Evolutionary conservation across 2,329 filamentous ascomycete genomes (phyloP).

Genomic region (Arthrobotrys sphaeroides): DNA sequence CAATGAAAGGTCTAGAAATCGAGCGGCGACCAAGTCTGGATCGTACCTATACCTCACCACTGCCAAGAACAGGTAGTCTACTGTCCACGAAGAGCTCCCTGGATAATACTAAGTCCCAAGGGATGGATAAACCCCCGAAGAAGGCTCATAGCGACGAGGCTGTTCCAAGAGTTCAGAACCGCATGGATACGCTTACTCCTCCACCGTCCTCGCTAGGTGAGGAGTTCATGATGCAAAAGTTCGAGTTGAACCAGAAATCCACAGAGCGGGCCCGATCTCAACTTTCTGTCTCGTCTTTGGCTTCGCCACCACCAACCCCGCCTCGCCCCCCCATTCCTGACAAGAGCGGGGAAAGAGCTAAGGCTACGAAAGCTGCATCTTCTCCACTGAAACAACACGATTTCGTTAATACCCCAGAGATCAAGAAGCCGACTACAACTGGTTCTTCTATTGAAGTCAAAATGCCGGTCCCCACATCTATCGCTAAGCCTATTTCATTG

Average conservation of each 20-base stretch:
- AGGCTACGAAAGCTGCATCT: slow-evolving; percentile 26
- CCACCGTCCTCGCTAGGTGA: slow-evolving; percentile 44
- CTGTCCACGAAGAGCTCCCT: slow-evolving; percentile 35
- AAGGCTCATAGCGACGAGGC: slow-evolving; percentile 49
- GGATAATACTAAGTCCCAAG: slow-evolving; percentile 23
- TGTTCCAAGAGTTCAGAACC: slow-evolving; percentile 44
- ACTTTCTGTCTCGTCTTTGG: slow-evolving; percentile 48
- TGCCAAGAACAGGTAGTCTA: slow-evolving; percentile 36
- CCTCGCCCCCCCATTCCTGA: slow-evolving; percentile 49
- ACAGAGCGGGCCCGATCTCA: slow-evolving; percentile 50
- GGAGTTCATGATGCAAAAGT: slow-evolving; percentile 52
- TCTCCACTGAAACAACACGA: slow-evolving; percentile 36
- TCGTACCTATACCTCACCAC: slow-evolving; percentile 36
- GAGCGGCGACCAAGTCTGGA: slow-evolving; percentile 50
- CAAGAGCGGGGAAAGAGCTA: slow-evolving; percentile 41
- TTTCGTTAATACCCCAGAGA: slow-evolving; percentile 40
- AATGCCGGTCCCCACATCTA: slow-evolving; percentile 49
- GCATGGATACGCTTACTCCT: slow-evolving; percentile 47
- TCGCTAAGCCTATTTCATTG: slow-evolving; percentile 48
- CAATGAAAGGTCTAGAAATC: slow-evolving; percentile 24
- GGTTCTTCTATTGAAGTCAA: slow-evolving; percentile 35
- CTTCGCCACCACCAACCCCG: slow-evolving; percentile 46
- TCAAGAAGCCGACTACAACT: slow-evolving; percentile 27
- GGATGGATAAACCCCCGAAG: slow-evolving; percentile 26
- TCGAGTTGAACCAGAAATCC: slow-evolving; percentile 37